phyloP scores from a whole-genome alignment of 2,329 filamentous ascomycete species.

The Phaeosphaeriaceae sp. region DNA sequence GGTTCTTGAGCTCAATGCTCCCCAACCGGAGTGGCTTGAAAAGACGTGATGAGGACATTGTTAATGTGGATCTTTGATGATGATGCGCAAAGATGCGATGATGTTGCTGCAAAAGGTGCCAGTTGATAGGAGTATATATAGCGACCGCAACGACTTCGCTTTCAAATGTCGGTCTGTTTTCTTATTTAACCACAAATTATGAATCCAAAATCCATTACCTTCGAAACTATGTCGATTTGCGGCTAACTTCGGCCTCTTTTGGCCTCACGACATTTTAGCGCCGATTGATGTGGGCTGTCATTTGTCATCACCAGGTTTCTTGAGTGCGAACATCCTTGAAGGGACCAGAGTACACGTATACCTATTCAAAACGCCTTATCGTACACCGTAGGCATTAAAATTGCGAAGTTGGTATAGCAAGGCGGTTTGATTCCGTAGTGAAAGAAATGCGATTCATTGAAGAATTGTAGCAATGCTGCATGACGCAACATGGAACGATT shows the following conservation, averaged over 20 bases:
- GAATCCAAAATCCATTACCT: not conserved
- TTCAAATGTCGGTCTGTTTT: not conserved
- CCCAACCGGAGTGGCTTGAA: slow-evolving; percentile 48
- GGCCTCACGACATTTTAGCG: not conserved
- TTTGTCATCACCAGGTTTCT: not conserved
- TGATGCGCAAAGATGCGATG: not conserved
- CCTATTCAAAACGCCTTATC: not conserved
- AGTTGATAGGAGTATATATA: not conserved
- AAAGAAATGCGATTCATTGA: not conserved
- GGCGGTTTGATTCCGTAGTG: not conserved
- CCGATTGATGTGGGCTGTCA: not conserved
- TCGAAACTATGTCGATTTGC: not conserved
- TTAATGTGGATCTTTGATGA: not conserved
- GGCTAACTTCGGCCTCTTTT: not conserved
- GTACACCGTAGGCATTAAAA: not conserved
- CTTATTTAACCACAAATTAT: not conserved
- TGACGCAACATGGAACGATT: too few species aligned
- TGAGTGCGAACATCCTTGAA: not conserved
- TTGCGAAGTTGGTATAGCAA: not conserved
- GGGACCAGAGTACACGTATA: not conserved
- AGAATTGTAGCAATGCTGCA: not conserved
- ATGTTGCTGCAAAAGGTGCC: not conserved
- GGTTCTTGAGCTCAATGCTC: slow-evolving; percentile 42
- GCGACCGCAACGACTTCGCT: not conserved
- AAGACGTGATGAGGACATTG: slow-evolving; percentile 39